Evolutionary conservation across 179 eudicot species (phyloP).

Genomic region (Camellia oleifera): DNA sequence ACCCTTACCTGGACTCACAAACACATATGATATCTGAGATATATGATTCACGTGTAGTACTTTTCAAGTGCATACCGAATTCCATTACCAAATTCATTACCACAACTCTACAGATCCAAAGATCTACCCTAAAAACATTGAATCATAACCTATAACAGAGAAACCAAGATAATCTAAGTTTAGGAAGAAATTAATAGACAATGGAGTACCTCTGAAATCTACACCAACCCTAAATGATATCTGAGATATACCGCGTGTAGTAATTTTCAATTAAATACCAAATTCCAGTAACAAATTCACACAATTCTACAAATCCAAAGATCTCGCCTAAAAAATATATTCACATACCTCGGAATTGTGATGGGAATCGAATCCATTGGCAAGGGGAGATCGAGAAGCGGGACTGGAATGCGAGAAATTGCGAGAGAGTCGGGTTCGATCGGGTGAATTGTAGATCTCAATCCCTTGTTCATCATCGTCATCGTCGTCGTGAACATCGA

Average conservation of each 20-base stretch:
- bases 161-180: no score
- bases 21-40: neutral
- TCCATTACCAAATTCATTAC: neutral
- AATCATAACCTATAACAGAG: no score
- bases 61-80: neutral
- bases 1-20: neutral
- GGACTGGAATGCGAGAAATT: slow-evolving; percentile 40
- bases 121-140: neutral
- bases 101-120: neutral
- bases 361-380: slow-evolving; percentile 66
- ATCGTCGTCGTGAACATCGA: slow-evolving; percentile 74
- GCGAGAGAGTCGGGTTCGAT: slow-evolving; percentile 47
- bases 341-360: slow-evolving; percentile 51
- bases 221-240: slow-evolving; percentile 1
- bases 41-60: neutral
- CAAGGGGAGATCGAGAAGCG: slow-evolving; percentile 39
- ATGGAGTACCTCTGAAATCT: neutral
- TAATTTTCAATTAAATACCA: neutral
- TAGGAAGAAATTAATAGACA: no score
- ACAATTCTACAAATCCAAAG: neutral
- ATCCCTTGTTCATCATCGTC: slow-evolving; percentile 48
- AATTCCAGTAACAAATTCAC: neutral
- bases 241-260: neutral
- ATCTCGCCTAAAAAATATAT: neutral
- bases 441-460: slow-evolving; percentile 33